Base-by-base conservation (phyloP, 1,284 basidiomycete genomes). In the Afroboletus lepidellus region DNA sequence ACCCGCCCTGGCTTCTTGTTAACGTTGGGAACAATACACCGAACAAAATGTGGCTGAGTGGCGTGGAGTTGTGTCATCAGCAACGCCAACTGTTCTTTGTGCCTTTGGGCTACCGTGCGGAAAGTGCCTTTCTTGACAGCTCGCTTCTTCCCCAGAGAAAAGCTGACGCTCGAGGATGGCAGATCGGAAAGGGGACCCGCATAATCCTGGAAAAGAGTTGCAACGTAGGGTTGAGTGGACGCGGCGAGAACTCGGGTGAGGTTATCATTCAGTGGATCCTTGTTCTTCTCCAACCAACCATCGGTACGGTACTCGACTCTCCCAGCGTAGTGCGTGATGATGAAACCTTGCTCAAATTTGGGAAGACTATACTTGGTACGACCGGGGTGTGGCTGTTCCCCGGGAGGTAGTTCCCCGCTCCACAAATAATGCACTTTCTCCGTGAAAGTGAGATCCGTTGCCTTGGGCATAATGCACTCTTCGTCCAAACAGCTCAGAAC, bases 401-500 rank as follows among this genome's bases (percentile, higher is more conserved):
- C 71, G 5, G 76, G 71, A 5, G 72, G 66, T 37, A 68, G 58
- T 23, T 80, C 77, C 8, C 73, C 73, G 20, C 77, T 74, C 90
- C 90, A 92, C 50, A 92, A 73, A 20, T 78, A 74, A 61, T 90
- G 79, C 3, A 98, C 80, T 73, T 98, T 99, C 70, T 94, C 87
- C 29, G 94, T 96, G 71, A 99, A 98, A 0, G 95, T 98, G 46
- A 85, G 72, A 69, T 99, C 97, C 8, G 90, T 94, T 3, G 96
- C 97, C 71, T 92, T 94, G 41, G 97, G 97, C 96, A 99, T 99
- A 72, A 99, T 99, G 68, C 95, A 99, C 64, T 98, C 97, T 69
- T 99, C 97, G 69, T 99, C 97, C 43, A 99, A 77, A 60, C 91
- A 88, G 56, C 93, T 94, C 36, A 99, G 80, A 51, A 99, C 90